These are phyloP conservation scores for Aspergillus caelatus DNA, from an alignment of 2,329 filamentous ascomycete species.

Conservation along the genomic window DNA sequence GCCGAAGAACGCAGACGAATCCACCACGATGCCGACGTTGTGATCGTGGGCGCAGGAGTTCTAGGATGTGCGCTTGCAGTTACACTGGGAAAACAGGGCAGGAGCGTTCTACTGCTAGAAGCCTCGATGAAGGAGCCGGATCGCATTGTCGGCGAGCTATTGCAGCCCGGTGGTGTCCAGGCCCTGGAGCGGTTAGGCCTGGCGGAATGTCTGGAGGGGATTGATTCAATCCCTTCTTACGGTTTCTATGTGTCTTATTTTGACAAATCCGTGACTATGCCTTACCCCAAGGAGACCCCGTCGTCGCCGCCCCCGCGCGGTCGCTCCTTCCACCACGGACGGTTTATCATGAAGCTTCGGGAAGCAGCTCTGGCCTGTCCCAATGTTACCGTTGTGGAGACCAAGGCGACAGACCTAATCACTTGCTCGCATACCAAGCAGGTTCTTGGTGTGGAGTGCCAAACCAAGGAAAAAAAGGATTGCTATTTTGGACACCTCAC, in stretches of 20 bases:
- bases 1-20: conserved; percentile 52
- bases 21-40: conserved; percentile 73
- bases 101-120: conserved; percentile 89
- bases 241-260: conserved; percentile 90
- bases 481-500: conserved; percentile 88
- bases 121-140: conserved; percentile 88
- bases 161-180: conserved; percentile 87
- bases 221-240: conserved; percentile 79
- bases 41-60: conserved; percentile 89
- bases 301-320: conserved; percentile 66
- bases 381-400: conserved; percentile 91
- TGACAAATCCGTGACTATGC: conserved; percentile 70
- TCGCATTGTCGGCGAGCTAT: conserved; percentile 90
- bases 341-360: conserved; percentile 83
- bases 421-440: conserved; percentile 68
- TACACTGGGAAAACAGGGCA: conserved; percentile 82
- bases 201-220: conserved; percentile 78
- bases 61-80: conserved; percentile 86
- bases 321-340: conserved; percentile 87
- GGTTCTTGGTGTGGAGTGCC: conserved; percentile 80
- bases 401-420: conserved; percentile 77
- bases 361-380: conserved; percentile 71
- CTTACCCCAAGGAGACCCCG: conserved; percentile 69
- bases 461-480: conserved; percentile 66
- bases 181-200: conserved; percentile 81